Percentiles rank a stretch among this genome's conserved stretches.
Evolutionary conservation across 2,329 filamentous ascomycete species (phyloP).

Genomic region (Cytospora chrysosperma): DNA sequence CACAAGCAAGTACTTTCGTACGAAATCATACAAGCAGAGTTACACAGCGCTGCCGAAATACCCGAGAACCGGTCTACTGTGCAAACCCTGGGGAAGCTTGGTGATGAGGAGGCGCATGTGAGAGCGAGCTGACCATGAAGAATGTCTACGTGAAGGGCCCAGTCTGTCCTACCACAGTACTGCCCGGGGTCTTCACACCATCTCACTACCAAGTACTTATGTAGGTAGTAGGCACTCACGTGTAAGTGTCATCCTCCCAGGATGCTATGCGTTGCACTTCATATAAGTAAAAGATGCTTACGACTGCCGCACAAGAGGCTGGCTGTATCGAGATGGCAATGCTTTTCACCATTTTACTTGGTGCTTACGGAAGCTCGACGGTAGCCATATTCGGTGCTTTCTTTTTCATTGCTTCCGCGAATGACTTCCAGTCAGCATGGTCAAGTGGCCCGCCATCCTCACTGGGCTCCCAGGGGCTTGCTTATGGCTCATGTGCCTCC

Average conservation of each 20-base stretch:
- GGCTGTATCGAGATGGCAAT: background rate
- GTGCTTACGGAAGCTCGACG: background rate
- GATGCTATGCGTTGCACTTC: background rate
- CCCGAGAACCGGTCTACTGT: background rate
- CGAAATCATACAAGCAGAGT: background rate
- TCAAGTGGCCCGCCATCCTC: background rate
- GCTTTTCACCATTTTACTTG: background rate
- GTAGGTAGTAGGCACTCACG: background rate
- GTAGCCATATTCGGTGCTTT: background rate
- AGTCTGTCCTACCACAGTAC: constrained; percentile 4
- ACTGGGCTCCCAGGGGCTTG: background rate
- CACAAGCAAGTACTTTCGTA: background rate
- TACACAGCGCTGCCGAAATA: background rate
- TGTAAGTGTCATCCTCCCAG: background rate
- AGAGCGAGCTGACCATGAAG: background rate
- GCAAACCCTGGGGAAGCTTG: background rate
- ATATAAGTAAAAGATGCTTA: background rate
- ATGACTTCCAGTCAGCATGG: background rate
- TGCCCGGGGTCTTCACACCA: constrained; percentile 11
- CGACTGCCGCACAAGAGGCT: background rate
- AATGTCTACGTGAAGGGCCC: background rate
- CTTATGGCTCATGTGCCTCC: too few relatives aligned
- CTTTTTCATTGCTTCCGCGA: background rate
- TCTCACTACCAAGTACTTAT: background rate
- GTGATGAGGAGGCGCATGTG: background rate